phyloP scores from a whole-genome alignment of 305 asterid species.

The Ilex paraguariensis region DNA sequence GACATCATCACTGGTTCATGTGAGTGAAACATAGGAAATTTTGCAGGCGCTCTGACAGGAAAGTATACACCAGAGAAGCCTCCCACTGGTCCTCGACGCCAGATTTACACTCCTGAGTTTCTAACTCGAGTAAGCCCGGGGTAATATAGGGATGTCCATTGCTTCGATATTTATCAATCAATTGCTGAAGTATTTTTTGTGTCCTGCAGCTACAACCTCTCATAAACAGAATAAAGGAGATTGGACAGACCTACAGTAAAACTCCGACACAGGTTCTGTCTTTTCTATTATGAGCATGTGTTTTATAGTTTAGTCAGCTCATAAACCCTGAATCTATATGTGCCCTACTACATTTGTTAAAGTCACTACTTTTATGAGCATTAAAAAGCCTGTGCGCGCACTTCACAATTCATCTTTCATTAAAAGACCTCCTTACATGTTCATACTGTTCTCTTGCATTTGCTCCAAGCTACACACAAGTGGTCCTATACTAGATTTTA shows the following conservation, averaged over 20 bases:
- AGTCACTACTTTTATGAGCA: no score
- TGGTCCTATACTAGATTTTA: no score
- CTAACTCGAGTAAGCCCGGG: slow-evolving; percentile 48
- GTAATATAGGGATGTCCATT: no score
- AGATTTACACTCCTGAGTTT: slow-evolving; percentile 72
- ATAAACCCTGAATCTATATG: background rate
- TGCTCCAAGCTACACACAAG: no score
- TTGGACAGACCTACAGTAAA: slow-evolving; percentile 64
- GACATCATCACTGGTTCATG: background rate
- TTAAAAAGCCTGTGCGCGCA: no score
- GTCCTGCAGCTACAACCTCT: slow-evolving; percentile 79
- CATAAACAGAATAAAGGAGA: slow-evolving; percentile 66
- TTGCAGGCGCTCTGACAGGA: slow-evolving; percentile 86
- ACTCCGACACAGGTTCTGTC: slow-evolving; percentile 74
- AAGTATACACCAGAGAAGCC: slow-evolving; percentile 77
- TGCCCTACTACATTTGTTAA: no score
- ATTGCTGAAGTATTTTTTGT: background rate
- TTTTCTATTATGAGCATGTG: slow-evolving; percentile 5
- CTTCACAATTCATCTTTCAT: no score
- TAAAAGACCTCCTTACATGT: no score
- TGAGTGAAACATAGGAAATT: background rate
- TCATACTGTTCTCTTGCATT: no score
- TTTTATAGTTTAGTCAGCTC: background rate
- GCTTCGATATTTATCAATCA: no score
- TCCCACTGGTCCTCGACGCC: slow-evolving; percentile 88